Base-by-base conservation (phyloP, 768 basidiomycete species). In the Leccinum longicurvipes region DNA sequence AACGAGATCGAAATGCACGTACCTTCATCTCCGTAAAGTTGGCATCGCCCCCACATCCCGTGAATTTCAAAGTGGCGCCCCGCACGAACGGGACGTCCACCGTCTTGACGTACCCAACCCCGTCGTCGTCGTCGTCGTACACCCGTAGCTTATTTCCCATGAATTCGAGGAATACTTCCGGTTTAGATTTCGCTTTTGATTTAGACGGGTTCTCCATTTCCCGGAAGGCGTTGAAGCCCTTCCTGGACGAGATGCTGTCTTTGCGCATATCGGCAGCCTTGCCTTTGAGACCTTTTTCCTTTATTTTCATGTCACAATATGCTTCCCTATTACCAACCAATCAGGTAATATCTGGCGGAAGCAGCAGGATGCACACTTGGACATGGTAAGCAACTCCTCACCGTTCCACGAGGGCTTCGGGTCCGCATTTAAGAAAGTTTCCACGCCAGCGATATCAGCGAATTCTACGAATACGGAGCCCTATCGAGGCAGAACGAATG, bases 221-320 rank as follows among this genome's bases (percentile, higher is more conserved):
- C 51, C 78, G 77, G 77, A 93, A 93, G 15, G 91, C 91, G 64
- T 93, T 86, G 74, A 93, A 93, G 11, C 86, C 86, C 11, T 73
- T 74, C 19, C 72, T 72, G 39, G 74, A 75, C 5, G 79, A 72
- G 50, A 86, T 79, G 46, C 69, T 67, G 42, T 86, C 83, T 57
- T 79, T 81, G 59, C 84, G 81, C 59, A 81, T 73, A 44, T 76
- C 75, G 14, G 87, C 87, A 15, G 83, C 80, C 62, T 84, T 89
- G 25, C 88, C 89, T 1, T 80, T 84, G 45, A 97, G 79, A 10
- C 92, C 93, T 72, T 97, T 94, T 74, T 96, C 91, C 70, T 91
- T 87, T 72, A 94, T 89, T 75, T 97, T 98, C 93, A 94, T 94
- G 61, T 92, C 85, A 63, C 93, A 93, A 70, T 97, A 97, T 8